Evolutionary conservation across 2,329 filamentous ascomycete species (phyloP).

Genomic region (Monosporascus sp.): DNA sequence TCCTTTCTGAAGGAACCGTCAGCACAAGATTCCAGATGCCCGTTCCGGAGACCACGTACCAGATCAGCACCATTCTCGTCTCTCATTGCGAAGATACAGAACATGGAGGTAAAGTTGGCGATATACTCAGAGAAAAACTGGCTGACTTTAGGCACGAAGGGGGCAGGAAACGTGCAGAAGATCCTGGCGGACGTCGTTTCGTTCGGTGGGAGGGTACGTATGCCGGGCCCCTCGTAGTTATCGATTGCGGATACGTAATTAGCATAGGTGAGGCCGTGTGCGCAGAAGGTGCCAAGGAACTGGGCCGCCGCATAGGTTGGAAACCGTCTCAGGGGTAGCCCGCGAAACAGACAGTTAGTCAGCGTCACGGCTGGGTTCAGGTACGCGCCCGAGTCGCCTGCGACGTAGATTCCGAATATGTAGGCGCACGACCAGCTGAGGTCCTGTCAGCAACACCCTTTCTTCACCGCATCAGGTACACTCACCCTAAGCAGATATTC

Average conservation of each 20-base stretch:
- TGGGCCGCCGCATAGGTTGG: conserved; percentile 64
- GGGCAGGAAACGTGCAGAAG: conserved; percentile 67
- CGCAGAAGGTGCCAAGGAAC: conserved; percentile 58
- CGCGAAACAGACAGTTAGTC: conserved; percentile 61
- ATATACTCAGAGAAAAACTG: conserved; percentile 71
- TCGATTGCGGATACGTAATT: conserved; percentile 71
- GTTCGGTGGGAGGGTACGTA: conserved; percentile 56
- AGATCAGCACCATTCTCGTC: conserved; percentile 40
- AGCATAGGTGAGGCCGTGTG: conserved; percentile 53
- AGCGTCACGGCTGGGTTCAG: conserved; percentile 69
- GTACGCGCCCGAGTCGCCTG: conserved; percentile 60
- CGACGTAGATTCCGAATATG: conserved; percentile 65
- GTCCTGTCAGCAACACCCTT: background rate
- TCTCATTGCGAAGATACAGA: conserved; percentile 61
- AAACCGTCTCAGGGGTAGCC: conserved; percentile 63
- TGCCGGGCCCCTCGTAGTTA: conserved; percentile 49
- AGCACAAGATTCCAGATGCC: background rate
- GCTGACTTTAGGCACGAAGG: conserved; percentile 59
- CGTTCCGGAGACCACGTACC: background rate
- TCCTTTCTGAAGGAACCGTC: conserved; percentile 38
- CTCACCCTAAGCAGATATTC: conserved; percentile 44
- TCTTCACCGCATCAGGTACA: no score
- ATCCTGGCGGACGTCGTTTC: conserved; percentile 60
- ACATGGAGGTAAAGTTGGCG: conserved; percentile 62
- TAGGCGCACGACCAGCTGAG: conserved; percentile 48